Evolutionary conservation across 495 filamentous ascomycete species (phyloP), one percentile per base, ranked within the genome.

Genomic region (Aspergillus wentii): DNA sequence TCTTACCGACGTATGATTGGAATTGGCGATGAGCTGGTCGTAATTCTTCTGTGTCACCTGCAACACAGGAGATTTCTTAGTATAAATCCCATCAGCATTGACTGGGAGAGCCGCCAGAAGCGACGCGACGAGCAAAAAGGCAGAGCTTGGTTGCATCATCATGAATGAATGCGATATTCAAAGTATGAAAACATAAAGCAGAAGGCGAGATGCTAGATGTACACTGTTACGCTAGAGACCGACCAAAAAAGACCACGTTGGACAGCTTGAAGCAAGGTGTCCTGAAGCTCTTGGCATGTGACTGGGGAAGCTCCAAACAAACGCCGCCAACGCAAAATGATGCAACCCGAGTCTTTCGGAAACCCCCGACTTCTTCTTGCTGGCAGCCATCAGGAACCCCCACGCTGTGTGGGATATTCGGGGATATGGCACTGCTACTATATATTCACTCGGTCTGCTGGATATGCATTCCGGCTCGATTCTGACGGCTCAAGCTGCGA

Each of bases 1-100:
- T n/a, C n/a, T n/a, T 78, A 96, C 90, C 39, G 91, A 88, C 32
- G 88, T 88, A 57, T 95, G 70, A 58, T 94, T 94, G 33, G 88
- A 94, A 51, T 87, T 82, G 14, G 85, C 78, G 60, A 99, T 88
- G 45, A 94, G 69, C 40, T 77, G 75, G 61, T 88, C 81, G 61
- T 94, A 99, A 53, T 69, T 82, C 62, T 83, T 88, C n/a, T 68
- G 76, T 56, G 89, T 80, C 29, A 97, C 69, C 57, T 94, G 88
- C 16, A 96, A 55, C 29, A 99, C 94, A 10, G 86, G 82, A 2
- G 88, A 94, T 55, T 76, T 84, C 67, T 92, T 94, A 27, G 78
- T 69, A 61, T 99, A 99, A 30, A 99, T 49, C 9, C 77, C 79
- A 38, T 76, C 76, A 17, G 83, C 87, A 38, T 80, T 72, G 21